Evolutionary conservation across 2,329 filamentous ascomycete genomes (phyloP).

Genomic region (Colletotrichum noveboracense): DNA sequence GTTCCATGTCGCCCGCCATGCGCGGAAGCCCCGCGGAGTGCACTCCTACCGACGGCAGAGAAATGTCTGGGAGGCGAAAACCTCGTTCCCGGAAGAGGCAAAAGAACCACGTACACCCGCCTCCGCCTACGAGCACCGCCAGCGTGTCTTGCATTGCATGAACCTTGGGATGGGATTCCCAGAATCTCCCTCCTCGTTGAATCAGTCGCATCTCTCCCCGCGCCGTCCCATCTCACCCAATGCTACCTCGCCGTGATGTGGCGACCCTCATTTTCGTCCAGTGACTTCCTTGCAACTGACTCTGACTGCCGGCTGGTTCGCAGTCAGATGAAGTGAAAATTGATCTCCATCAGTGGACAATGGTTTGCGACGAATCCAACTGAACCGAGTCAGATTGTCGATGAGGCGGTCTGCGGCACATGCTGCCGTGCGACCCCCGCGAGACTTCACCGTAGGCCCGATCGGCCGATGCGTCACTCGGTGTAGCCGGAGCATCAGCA

Average conservation of each 20-base stretch:
- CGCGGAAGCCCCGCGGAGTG: not conserved
- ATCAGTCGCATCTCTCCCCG: not conserved
- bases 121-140: not conserved
- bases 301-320: not conserved
- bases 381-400: not conserved
- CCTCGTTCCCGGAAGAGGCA: not conserved
- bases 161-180: not conserved
- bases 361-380: not conserved
- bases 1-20: not conserved
- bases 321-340: not conserved
- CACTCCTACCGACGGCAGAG: not conserved
- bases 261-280: not conserved
- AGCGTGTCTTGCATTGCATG: conserved; percentile 24
- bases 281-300: not conserved
- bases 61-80: not conserved
- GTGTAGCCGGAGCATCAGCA: not conserved
- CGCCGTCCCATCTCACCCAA: not conserved
- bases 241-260: not conserved
- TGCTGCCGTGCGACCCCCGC: not conserved
- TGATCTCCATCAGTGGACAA: not conserved
- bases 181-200: not conserved
- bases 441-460: not conserved
- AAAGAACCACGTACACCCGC: not conserved
- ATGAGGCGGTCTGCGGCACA: not conserved
- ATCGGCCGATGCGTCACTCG: not conserved